A percentile compares a stretch with the other conserved stretches of the same genome.
Evolutionary conservation across 2,329 filamentous ascomycete genomes (phyloP).

Genomic region (Orbilia blumenaviensis): DNA sequence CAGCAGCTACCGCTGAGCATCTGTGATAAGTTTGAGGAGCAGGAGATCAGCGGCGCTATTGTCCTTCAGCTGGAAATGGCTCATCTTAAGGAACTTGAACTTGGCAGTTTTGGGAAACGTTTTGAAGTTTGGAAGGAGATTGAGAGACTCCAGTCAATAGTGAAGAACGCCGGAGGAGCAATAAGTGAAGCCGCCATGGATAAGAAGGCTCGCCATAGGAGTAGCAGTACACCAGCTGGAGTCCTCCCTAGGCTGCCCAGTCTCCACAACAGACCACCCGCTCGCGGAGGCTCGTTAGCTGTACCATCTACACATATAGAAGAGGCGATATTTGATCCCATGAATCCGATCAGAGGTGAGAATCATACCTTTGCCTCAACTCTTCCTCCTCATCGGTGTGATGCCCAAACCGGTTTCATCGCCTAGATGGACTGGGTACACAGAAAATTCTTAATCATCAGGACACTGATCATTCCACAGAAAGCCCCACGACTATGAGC

Average conservation of each 20-base stretch:
- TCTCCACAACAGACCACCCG: constrained; percentile 56
- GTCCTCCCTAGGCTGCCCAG: constrained; percentile 56
- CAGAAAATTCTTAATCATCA: neutral
- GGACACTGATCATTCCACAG: constrained; percentile 24
- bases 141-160: constrained; percentile 55
- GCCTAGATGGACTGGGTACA: neutral
- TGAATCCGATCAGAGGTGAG: constrained; percentile 46
- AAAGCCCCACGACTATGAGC: constrained; percentile 33
- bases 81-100: constrained; percentile 57
- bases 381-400: neutral
- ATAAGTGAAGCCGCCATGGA: neutral
- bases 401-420: neutral
- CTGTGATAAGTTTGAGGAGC: constrained; percentile 92
- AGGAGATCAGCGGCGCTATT: constrained; percentile 95
- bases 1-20: constrained; percentile 86
- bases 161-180: constrained; percentile 28
- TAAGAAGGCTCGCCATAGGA: constrained; percentile 50
- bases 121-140: constrained; percentile 59
- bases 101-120: constrained; percentile 58
- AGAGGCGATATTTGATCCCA: constrained; percentile 37
- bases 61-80: constrained; percentile 66
- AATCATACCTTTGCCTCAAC: neutral
- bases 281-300: constrained; percentile 50
- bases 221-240: constrained; percentile 57
- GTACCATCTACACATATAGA: constrained; percentile 21